phyloP scores from a whole-genome alignment of 106 monocot species.

The Allium sativum region DNA sequence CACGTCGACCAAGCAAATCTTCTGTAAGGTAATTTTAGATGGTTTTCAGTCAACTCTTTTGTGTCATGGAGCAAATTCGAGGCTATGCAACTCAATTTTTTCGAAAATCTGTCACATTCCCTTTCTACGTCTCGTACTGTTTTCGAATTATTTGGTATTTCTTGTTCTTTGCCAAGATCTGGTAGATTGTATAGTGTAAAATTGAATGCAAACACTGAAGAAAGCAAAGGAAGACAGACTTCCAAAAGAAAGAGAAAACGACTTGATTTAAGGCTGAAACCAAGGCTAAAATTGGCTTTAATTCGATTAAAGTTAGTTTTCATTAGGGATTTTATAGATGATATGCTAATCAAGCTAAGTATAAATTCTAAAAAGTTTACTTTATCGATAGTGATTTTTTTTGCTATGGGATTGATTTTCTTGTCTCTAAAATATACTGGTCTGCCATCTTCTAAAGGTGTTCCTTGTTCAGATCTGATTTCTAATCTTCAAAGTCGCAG shows the following conservation, averaged over 20 bases:
- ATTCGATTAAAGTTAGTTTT: conserved; percentile 18
- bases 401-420: conserved; percentile 39
- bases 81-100: conserved; percentile 4
- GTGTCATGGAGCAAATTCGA: conserved; percentile 4
- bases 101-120: conserved; percentile 18
- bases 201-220: conserved; percentile 11
- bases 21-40: too few species aligned
- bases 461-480: conserved; percentile 70
- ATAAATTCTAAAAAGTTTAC: conserved; percentile 41
- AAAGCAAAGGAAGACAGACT: conserved; percentile 13
- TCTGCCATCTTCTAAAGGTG: conserved; percentile 35
- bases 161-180: not conserved
- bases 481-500: conserved; percentile 37
- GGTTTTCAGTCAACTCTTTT: not conserved
- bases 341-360: conserved; percentile 3
- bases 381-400: conserved; percentile 18
- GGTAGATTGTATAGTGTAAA: conserved; percentile 13
- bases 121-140: conserved; percentile 14
- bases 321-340: conserved; percentile 16
- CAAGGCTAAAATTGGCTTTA: conserved; percentile 38
- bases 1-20: too few species aligned
- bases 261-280: conserved; percentile 43
- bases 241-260: conserved; percentile 13
- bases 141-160: not conserved
- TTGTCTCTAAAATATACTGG: conserved; percentile 38